phyloP scores from a whole-genome alignment of 2,329 filamentous ascomycete genomes.

The Graphilbum ipis-grandicollis region DNA sequence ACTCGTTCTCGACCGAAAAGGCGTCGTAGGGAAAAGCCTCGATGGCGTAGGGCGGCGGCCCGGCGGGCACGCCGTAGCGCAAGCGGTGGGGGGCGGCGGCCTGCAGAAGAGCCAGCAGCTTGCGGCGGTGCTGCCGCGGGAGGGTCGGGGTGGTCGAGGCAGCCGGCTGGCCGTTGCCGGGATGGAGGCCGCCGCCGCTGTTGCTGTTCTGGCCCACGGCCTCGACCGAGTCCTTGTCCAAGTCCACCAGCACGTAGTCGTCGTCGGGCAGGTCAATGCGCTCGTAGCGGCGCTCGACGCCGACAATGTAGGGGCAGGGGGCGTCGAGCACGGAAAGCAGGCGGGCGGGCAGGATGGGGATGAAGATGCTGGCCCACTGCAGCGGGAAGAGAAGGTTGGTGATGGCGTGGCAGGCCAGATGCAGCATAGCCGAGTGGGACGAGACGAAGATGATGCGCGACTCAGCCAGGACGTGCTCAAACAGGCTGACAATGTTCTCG shows the following conservation, averaged over 20 bases:
- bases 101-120: slow-evolving; percentile 76
- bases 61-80: slow-evolving; percentile 70
- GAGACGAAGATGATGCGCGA: slow-evolving; percentile 92
- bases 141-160: slow-evolving; percentile 48
- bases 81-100: slow-evolving; percentile 79
- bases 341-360: slow-evolving; percentile 75
- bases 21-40: slow-evolving; percentile 85
- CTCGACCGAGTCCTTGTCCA: slow-evolving; percentile 82
- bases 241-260: slow-evolving; percentile 85
- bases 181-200: too few relatives aligned
- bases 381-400: slow-evolving; percentile 75
- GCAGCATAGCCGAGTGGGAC: slow-evolving; percentile 90
- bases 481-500: slow-evolving; percentile 79
- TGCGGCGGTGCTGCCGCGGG: slow-evolving; percentile 76
- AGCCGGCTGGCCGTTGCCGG: too few relatives aligned
- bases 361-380: slow-evolving; percentile 87
- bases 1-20: slow-evolving; percentile 72
- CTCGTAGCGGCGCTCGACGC: slow-evolving; percentile 84
- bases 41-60: slow-evolving; percentile 80
- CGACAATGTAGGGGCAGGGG: slow-evolving; percentile 92
- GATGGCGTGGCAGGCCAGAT: slow-evolving; percentile 79
- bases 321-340: slow-evolving; percentile 83
- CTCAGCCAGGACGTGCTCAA: slow-evolving; percentile 85
- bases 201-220: too few relatives aligned
- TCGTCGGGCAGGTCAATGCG: slow-evolving; percentile 76